Evolutionary conservation across 1,284 basidiomycete species (phyloP).

Genomic region (Peniophora sp.): DNA sequence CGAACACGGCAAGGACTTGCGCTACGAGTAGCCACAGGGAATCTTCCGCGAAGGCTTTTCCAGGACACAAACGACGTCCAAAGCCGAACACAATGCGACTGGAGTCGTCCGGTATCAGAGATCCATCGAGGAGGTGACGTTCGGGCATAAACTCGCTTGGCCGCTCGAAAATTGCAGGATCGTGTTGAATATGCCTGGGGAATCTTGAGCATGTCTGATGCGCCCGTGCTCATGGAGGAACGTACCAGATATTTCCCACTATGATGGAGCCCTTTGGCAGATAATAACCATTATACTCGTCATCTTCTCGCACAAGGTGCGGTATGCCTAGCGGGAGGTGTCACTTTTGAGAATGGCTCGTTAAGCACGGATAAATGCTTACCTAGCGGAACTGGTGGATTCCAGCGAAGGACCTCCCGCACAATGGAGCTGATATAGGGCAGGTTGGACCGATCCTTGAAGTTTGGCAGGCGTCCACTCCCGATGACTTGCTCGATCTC

Average conservation of each 20-base stretch:
- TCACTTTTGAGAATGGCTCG: not conserved
- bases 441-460: conserved; percentile 17
- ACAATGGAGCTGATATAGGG: conserved; percentile 20
- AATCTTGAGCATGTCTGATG: not conserved
- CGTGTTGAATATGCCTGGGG: not conserved
- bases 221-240: not conserved
- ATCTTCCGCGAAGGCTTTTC: no score
- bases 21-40: no score
- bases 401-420: conserved; percentile 22
- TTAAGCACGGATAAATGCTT: not conserved
- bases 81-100: not conserved
- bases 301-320: conserved; percentile 9
- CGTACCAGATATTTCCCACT: conserved; percentile 11
- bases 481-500: conserved; percentile 21
- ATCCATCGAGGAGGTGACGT: not conserved
- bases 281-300: conserved; percentile 10
- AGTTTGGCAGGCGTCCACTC: conserved; percentile 17
- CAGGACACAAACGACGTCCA: no score
- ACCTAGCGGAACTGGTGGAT: conserved; percentile 15
- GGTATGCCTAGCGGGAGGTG: conserved; percentile 7
- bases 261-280: conserved; percentile 12
- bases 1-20: no score
- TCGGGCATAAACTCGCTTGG: not conserved
- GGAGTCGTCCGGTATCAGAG: not conserved
- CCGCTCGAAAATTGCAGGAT: not conserved